phyloP scores from a whole-genome alignment of 2,329 filamentous ascomycete species.

The Paracoccidioides brasiliensis region DNA sequence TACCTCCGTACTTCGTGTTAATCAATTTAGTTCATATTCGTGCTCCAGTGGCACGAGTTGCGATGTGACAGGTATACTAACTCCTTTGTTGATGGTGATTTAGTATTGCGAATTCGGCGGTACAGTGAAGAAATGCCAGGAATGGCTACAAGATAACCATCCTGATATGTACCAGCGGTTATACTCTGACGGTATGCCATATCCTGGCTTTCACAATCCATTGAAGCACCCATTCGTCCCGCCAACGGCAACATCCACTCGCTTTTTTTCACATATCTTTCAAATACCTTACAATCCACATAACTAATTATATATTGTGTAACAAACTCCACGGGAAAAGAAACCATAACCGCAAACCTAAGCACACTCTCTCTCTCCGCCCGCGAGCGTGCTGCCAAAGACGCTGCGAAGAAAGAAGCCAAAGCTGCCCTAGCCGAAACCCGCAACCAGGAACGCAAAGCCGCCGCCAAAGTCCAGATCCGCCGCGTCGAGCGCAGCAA shows the following conservation, averaged over 20 bases:
- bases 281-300: not conserved
- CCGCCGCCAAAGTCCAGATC: constrained; percentile 71
- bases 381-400: constrained; percentile 88
- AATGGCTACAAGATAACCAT: constrained; percentile 75
- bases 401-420: constrained; percentile 90
- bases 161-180: constrained; percentile 61
- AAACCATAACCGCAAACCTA: constrained; percentile 71
- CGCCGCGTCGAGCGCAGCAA: constrained; percentile 98
- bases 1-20: not conserved
- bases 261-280: too few relatives aligned
- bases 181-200: constrained; percentile 64
- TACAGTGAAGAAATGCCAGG: constrained; percentile 90
- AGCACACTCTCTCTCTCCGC: constrained; percentile 78
- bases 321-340: constrained; percentile 29
- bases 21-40: not conserved
- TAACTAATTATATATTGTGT: not conserved
- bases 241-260: too few relatives aligned
- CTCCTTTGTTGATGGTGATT: constrained; percentile 12
- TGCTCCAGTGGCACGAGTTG: too few relatives aligned
- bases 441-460: constrained; percentile 69
- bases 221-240: not conserved
- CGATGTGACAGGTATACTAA: too few relatives aligned
- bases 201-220: constrained; percentile 3
- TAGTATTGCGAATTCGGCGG: constrained; percentile 99
- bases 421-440: constrained; percentile 82